Conservation (phyloP, 208 protist species). For the Giardia duodenalis region DNA sequence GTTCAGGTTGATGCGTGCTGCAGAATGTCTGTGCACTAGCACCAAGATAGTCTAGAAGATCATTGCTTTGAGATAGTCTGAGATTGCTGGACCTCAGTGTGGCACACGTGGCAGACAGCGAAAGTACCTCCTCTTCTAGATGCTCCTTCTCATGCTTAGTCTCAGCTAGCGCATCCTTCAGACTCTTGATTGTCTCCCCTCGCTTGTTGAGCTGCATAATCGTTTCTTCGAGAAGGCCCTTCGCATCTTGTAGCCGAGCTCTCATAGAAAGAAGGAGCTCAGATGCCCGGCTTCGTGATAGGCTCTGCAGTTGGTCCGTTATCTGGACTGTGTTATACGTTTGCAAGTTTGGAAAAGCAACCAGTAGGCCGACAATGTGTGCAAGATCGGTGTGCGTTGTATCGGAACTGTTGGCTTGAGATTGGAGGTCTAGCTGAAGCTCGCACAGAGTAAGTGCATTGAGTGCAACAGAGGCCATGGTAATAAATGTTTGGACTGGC, state of each 20-base stretch:
- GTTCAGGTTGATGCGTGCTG: too few species aligned
- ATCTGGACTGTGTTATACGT: not conserved
- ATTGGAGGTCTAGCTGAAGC: not conserved
- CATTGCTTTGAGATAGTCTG: not conserved
- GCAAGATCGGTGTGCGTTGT: not conserved
- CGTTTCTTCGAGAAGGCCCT: not conserved
- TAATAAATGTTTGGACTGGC: not conserved
- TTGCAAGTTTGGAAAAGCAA: not conserved
- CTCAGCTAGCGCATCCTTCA: not conserved
- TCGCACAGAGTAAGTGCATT: not conserved
- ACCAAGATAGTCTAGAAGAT: not conserved
- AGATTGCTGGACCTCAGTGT: not conserved
- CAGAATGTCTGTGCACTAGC: too few species aligned
- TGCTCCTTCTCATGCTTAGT: not conserved
- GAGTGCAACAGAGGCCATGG: not conserved
- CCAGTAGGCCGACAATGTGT: not conserved
- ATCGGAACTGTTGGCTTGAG: not conserved
- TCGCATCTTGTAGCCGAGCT: not conserved
- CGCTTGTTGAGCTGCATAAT: not conserved
- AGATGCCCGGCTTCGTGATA: not conserved
- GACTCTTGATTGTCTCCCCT: not conserved
- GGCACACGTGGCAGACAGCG: not conserved
- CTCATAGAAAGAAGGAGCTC: not conserved
- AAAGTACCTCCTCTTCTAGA: not conserved
- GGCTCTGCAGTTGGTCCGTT: not conserved